A percentile compares a stretch with the other conserved stretches of the same genome.
phyloP scores from a whole-genome alignment of 116 monocot species.

The Trichopus zeylanicus region DNA sequence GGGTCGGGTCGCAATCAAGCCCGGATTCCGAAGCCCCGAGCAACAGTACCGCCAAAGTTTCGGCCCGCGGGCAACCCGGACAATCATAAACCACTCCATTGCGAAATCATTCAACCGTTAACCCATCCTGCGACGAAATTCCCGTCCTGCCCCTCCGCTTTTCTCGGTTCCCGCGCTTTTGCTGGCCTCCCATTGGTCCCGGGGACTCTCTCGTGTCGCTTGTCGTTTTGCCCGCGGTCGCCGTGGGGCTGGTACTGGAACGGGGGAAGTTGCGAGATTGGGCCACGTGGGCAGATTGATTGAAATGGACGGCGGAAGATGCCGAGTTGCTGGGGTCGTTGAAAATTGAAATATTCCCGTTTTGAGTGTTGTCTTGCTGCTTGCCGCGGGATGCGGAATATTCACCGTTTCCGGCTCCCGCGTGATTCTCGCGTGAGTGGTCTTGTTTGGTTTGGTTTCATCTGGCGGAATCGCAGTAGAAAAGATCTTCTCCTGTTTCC shows the following conservation, averaged over 20 bases:
- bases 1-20: neutral
- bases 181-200: neutral
- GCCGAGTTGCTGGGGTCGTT: no score
- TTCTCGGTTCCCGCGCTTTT: neutral
- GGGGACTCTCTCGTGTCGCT: neutral
- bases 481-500: neutral
- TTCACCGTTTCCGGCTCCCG: neutral
- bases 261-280: neutral
- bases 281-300: neutral
- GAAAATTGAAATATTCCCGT: neutral
- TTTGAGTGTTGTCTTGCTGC: neutral
- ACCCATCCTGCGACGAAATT: neutral
- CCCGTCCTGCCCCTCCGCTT: neutral
- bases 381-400: neutral
- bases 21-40: slow-evolving; percentile 4
- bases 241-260: neutral
- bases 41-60: neutral
- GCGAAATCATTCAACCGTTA: slow-evolving; percentile 29
- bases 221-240: neutral
- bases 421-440: neutral
- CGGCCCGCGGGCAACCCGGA: neutral
- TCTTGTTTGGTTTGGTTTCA: neutral
- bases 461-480: neutral
- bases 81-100: slow-evolving; percentile 52
- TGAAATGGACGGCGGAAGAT: neutral